Percentiles rank a stretch among this genome's conserved stretches.
Evolutionary conservation across 2,329 filamentous ascomycete species (phyloP).

Genomic region (Immersiporthe knoxdaviesiana): DNA sequence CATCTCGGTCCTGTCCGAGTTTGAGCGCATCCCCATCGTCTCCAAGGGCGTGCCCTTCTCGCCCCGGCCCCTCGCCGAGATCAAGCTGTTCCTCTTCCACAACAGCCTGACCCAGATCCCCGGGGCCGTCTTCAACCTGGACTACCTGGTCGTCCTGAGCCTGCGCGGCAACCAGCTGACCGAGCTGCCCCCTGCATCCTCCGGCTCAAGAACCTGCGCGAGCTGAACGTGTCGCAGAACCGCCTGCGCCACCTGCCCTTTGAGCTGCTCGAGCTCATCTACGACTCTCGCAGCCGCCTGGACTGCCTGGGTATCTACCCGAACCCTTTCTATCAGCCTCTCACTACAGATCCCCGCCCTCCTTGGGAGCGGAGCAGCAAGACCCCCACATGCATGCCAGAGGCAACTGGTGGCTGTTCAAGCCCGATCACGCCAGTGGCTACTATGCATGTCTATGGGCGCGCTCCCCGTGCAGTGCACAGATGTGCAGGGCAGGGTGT

Average conservation of each 20-base stretch:
- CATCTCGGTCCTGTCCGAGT: conserved; percentile 58
- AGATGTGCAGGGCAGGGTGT: conserved; percentile 32
- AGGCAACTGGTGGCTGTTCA: conserved; percentile 22
- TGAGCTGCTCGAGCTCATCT: conserved; percentile 63
- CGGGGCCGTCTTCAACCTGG: conserved; percentile 62
- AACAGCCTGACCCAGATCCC: conserved; percentile 64
- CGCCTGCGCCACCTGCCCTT: conserved; percentile 62
- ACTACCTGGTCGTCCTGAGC: conserved; percentile 66
- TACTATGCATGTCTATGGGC: conserved; percentile 23
- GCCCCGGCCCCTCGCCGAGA: conserved; percentile 57
- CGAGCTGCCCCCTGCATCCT: conserved; percentile 64
- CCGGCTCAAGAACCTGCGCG: conserved; percentile 59
- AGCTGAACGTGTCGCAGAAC: conserved; percentile 70
- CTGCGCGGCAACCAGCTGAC: conserved; percentile 66
- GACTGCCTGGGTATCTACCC: conserved; percentile 60
- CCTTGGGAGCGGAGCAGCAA: conserved; percentile 14
- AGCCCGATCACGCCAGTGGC: not conserved
- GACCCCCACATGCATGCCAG: conserved; percentile 11
- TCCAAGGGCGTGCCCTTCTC: conserved; percentile 62
- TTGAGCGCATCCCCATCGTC: conserved; percentile 58
- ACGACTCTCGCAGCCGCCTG: conserved; percentile 47
- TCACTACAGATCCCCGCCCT: conserved; percentile 23
- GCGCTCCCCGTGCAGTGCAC: conserved; percentile 31
- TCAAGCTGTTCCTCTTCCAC: conserved; percentile 64
- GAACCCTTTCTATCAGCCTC: conserved; percentile 60